phyloP scores from a whole-genome alignment of 768 basidiomycete genomes.

The Rhodotorula babjevae region DNA sequence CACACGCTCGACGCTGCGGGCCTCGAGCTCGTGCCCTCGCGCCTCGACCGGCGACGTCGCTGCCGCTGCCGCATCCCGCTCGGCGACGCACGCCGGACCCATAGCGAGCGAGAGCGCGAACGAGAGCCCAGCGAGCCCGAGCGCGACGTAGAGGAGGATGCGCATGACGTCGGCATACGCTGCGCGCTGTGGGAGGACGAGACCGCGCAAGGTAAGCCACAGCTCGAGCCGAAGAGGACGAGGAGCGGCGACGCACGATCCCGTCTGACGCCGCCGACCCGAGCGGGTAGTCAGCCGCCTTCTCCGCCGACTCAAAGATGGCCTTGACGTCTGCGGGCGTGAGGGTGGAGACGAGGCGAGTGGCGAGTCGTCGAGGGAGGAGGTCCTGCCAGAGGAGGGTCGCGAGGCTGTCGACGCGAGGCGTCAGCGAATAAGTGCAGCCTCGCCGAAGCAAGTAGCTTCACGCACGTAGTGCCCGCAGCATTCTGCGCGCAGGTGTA shows the following conservation, averaged over 20 bases:
- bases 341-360: neutral
- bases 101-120: neutral
- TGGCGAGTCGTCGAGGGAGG: neutral
- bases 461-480: neutral
- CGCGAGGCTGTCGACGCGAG: neutral
- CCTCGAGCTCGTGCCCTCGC: too few species aligned
- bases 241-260: neutral
- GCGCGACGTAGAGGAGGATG: neutral
- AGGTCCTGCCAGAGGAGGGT: neutral
- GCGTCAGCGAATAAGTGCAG: neutral
- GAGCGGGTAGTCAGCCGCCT: neutral
- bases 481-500: neutral
- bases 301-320: neutral
- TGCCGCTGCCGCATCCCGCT: neutral
- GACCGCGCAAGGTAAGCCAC: too few species aligned
- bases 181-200: neutral
- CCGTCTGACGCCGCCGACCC: neutral
- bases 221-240: neutral
- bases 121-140: neutral
- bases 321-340: neutral
- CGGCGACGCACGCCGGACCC: neutral
- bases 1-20: too few species aligned
- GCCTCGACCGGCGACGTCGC: accelerated
- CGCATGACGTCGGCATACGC: neutral
- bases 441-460: too few species aligned